Evolutionary conservation across 768 basidiomycete species (phyloP).

Genomic region (Gyrodon lividus): DNA sequence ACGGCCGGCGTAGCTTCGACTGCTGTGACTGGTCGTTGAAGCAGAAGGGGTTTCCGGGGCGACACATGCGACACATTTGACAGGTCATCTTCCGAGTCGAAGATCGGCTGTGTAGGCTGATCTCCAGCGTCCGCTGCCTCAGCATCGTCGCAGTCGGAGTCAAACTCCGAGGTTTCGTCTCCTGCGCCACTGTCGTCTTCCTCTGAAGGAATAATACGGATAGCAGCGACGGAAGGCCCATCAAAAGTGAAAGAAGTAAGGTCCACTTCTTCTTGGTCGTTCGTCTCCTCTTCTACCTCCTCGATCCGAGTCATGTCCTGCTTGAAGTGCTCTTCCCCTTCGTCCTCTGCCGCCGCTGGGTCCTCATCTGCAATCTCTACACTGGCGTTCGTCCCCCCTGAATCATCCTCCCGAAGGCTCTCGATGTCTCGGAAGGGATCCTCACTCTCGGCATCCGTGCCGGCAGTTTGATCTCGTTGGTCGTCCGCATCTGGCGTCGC

Average conservation of each 20-base stretch:
- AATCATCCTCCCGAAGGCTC: slow-evolving; percentile 69
- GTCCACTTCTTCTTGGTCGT: slow-evolving; percentile 67
- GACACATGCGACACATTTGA: slow-evolving; percentile 15
- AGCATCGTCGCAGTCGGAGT: slow-evolving; percentile 28
- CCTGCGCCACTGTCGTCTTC: slow-evolving; percentile 31
- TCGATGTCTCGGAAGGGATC: slow-evolving; percentile 94
- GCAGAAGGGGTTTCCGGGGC: neutral
- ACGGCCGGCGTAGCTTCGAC: slow-evolving; percentile 22
- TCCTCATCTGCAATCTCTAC: neutral
- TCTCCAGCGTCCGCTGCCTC: slow-evolving; percentile 7
- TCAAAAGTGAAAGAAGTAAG: slow-evolving; percentile 75
- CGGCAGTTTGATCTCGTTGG: slow-evolving; percentile 28
- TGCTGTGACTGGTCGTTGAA: neutral
- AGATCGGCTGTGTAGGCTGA: slow-evolving; percentile 6
- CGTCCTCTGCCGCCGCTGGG: slow-evolving; percentile 10
- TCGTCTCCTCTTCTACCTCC: slow-evolving; percentile 42
- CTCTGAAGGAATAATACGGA: slow-evolving; percentile 46
- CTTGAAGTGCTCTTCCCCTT: slow-evolving; percentile 15
- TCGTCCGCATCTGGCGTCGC: slow-evolving; percentile 31
- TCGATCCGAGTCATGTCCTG: slow-evolving; percentile 41
- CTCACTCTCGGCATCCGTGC: slow-evolving; percentile 57
- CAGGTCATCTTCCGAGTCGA: slow-evolving; percentile 41
- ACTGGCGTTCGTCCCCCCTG: slow-evolving; percentile 23
- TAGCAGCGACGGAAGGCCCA: slow-evolving; percentile 50
- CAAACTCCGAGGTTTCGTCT: slow-evolving; percentile 42